Percentiles rank a stretch among this genome's conserved stretches.
phyloP scores from a whole-genome alignment of 805 yeast genomes.

The Scheffersomyces stipitis region DNA sequence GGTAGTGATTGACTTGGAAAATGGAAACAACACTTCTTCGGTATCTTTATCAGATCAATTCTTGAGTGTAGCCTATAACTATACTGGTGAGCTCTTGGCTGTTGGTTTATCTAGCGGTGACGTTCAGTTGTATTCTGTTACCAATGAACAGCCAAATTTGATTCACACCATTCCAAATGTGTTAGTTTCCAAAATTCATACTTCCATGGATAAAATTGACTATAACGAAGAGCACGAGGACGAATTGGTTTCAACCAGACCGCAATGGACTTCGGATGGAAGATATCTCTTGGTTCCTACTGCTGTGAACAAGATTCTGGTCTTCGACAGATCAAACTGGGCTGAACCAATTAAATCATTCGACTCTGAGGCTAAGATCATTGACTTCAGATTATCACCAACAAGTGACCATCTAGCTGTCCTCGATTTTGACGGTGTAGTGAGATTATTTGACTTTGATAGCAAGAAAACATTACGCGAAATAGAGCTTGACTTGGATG shows the following conservation, averaged over 20 bases:
- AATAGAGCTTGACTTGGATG: constrained; percentile 24
- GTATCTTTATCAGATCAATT: constrained; percentile 53
- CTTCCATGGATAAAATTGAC: constrained; percentile 35
- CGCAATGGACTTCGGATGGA: constrained; percentile 74
- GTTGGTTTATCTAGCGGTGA: constrained; percentile 61
- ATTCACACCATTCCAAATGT: constrained; percentile 44
- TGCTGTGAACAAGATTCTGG: constrained; percentile 44
- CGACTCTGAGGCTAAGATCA: constrained; percentile 25
- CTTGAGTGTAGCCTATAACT: constrained; percentile 54
- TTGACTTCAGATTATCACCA: constrained; percentile 61
- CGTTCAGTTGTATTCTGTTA: constrained; percentile 53
- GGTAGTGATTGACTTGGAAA: constrained; percentile 42
- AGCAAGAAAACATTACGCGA: constrained; percentile 26
- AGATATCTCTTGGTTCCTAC: constrained; percentile 68
- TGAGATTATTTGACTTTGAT: constrained; percentile 57
- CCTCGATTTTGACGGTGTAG: constrained; percentile 48
- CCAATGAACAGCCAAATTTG: constrained; percentile 54
- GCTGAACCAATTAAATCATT: constrained; percentile 11
- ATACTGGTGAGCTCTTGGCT: constrained; percentile 56
- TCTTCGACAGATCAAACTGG: constrained; percentile 44
- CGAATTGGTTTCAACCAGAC: constrained; percentile 49
- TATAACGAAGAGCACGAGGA: constrained; percentile 43
- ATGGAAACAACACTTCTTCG: constrained; percentile 28
- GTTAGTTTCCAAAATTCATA: constrained; percentile 36
- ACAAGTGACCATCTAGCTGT: constrained; percentile 62